Base-by-base conservation (phyloP, 495 filamentous ascomycete species). In the Venustampulla echinocandica region DNA sequence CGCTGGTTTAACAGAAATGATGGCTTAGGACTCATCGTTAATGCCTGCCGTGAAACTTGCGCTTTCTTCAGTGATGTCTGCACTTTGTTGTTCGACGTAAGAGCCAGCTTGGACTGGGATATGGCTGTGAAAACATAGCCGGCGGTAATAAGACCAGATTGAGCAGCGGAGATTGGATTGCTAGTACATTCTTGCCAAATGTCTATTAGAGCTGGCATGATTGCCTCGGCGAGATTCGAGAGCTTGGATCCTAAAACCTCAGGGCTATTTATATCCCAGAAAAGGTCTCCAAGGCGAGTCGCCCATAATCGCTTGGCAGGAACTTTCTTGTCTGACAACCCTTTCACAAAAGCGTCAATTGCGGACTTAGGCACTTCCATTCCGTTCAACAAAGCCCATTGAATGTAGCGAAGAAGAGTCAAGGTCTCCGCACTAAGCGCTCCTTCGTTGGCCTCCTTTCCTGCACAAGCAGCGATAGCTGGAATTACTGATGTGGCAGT, bases 371-470 rank as follows among this genome's bases (percentile, higher is more conserved):
- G 79, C 2, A 83, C 47, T 41, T 77, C 72, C 4, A 72, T 56
- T 18, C 68, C 72, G 9, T 79, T 70, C n/a, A 67, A 53, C 10
- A 95, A 57, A 20, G 81, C 69, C 60, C 67, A 72, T 7, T 60
- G 55, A 22, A 85, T 62, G 53, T 85, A 81, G 36, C 70, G 70
- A 39, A 76, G 67, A 20, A 95, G 69, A 0, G 85, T 77, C 17
- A 73, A 67, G 10, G 84, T 73, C 57, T 94, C 85, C n/a, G 86
- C 80, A 39, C 70, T 73, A 5, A 92, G 64, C 25, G 87, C 87
- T 35, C 69, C 65, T 61, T 98, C 93, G 56, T 90, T 97, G 5
- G 85, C 79, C 64, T 98, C 92, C 46, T 94, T 92, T 2, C 69
- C 63, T 18, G 79, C 75, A 7, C 84, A 60, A 13, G 77, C 63